Percentiles rank a stretch among this genome's conserved stretches.
Conservation (phyloP, 2,329 filamentous ascomycete genomes). For the Bisporella sp. region DNA sequence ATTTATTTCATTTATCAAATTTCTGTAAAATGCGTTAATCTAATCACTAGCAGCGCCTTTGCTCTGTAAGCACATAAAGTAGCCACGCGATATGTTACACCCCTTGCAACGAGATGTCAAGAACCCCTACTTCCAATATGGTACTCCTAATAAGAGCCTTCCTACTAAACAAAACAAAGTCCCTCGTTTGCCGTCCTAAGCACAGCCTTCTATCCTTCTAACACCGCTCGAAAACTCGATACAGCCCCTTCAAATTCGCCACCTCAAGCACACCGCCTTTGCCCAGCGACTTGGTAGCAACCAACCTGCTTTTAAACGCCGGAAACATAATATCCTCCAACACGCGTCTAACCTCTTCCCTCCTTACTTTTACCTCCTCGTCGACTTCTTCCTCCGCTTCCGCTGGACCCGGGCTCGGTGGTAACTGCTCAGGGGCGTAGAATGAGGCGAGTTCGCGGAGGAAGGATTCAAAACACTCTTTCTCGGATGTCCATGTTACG, state of each 20-base stretch:
- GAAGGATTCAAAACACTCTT: constrained; percentile 77
- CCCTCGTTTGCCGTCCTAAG: too few relatives aligned
- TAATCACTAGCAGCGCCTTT: too few relatives aligned
- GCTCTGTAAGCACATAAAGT: too few relatives aligned
- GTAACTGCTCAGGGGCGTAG: constrained; percentile 82
- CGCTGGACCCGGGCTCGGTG: constrained; percentile 37
- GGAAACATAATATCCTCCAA: constrained; percentile 88
- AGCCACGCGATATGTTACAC: too few relatives aligned
- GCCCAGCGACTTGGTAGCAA: constrained; percentile 74
- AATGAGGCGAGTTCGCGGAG: constrained; percentile 82
- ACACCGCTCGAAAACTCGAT: constrained; percentile 91
- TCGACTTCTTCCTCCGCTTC: constrained; percentile 35
- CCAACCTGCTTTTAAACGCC: constrained; percentile 72
- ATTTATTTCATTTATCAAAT: too few relatives aligned
- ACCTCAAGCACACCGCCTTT: constrained; percentile 73
- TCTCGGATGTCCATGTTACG: constrained; percentile 81
- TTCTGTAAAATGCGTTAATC: too few relatives aligned
- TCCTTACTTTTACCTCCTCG: constrained; percentile 47
- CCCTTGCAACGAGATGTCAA: too few relatives aligned
- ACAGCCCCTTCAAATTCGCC: constrained; percentile 86
- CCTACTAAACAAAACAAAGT: too few relatives aligned
- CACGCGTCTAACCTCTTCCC: constrained; percentile 63
- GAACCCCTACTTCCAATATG: too few relatives aligned
- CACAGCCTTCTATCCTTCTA: constrained; percentile 29
- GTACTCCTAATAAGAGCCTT: too few relatives aligned